Evolutionary conservation across 768 basidiomycete genomes (phyloP).

Genomic region (Suillus paluster): DNA sequence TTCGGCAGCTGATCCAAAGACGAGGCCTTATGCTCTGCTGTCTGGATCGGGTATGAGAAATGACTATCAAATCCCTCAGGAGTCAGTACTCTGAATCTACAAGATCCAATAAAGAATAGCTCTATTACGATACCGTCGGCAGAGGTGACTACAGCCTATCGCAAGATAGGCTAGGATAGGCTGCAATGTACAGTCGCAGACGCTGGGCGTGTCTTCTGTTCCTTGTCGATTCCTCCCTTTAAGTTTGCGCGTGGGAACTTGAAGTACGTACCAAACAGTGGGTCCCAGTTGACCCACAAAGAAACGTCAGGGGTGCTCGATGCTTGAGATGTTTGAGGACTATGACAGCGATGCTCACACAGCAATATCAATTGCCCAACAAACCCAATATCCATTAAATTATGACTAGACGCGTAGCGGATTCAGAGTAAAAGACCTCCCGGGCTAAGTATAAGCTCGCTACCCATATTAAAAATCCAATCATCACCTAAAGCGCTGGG

Average conservation of each 20-base stretch:
- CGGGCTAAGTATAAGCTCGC: constrained; percentile 23
- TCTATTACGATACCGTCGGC: neutral
- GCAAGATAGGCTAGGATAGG: neutral
- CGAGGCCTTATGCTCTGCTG: neutral
- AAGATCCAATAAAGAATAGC: neutral
- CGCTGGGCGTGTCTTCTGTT: neutral
- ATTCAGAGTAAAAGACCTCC: constrained; percentile 12
- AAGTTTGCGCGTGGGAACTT: constrained; percentile 1
- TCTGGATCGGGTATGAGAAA: neutral
- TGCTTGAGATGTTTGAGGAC: neutral
- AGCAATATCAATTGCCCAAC: constrained; percentile 3
- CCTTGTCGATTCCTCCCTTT: too few species aligned
- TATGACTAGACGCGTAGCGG: constrained; percentile 23
- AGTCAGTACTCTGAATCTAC: neutral
- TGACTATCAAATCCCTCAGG: neutral
- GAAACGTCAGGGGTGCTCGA: neutral
- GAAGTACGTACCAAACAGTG: neutral
- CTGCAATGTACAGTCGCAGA: neutral
- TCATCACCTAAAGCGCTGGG: constrained; percentile 23
- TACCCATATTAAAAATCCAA: constrained; percentile 14
- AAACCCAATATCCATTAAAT: constrained; percentile 45
- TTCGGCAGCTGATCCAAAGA: constrained; percentile 1
- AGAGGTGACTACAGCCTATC: neutral
- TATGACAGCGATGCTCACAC: neutral
- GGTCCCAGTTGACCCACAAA: constrained; percentile 1